Evolutionary conservation across 2,329 filamentous ascomycete species (phyloP), one percentile per base, ranked within the genome.

Genomic region (Penicillium rolfsii): DNA sequence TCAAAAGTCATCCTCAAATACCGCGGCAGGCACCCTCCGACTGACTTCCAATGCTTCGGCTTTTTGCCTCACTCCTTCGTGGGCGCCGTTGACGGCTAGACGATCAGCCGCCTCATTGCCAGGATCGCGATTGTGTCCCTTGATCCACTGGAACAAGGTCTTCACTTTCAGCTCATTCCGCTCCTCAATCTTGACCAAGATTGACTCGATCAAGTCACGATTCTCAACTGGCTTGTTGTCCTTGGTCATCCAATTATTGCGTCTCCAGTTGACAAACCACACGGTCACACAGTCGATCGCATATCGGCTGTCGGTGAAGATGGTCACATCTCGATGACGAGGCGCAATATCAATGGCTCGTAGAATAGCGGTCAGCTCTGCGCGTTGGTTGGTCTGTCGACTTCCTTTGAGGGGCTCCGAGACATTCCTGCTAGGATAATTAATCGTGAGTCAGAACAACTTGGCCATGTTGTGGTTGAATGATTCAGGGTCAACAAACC

Each of bases 371-470:
- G 91, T 93, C 60, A 99, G 82, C 79, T 99, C 95, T n/a, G 94
- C 95, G 3, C 95, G 90, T 76, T 98, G 92, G 74, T 99, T 99
- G 0, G 95, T 98, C 77, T 98, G 95, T 9, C 83, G 82, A 16
- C 84, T 81, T 54, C 92, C 92, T 55, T 83, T 78, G 2, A 97
- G 84, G 4, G 88, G 87, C 76, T 96, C 93, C 12, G 91, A 91
- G 26, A 96, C 78, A 70, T 90, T 90, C 67, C 86, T 88, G 70
- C 75, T 73, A 55, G 68, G 64, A 64, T 56, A 55, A 63, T 33
- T 30, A 56, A 41, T 65, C 41, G 62, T 75, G 55, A 74, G 71
- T 70, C 59, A 64, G 60, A 58, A 62, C 19, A 38, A 41, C 49
- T 30, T 30, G 24, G 30, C n/a, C 48, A 50, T 12, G 7, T 19